phyloP scores from a whole-genome alignment of 2,329 filamentous ascomycete species.

The Colletotrichum lentis region DNA sequence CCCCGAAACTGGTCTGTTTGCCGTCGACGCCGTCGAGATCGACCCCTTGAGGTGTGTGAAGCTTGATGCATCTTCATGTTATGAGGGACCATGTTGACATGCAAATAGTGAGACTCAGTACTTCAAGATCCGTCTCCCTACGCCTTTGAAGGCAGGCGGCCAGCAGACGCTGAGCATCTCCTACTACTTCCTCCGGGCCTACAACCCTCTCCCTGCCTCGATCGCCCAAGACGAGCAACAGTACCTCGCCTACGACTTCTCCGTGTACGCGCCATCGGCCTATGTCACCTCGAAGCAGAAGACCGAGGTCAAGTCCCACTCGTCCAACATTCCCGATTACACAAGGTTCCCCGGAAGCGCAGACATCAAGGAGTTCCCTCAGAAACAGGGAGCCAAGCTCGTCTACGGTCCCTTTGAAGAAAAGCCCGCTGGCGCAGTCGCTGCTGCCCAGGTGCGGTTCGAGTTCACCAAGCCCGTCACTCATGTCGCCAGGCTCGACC shows the following conservation, averaged over 20 bases:
- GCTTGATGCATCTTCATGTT: slow-evolving; percentile 7
- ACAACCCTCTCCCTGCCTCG: slow-evolving; percentile 79
- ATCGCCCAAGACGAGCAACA: slow-evolving; percentile 89
- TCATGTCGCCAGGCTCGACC: slow-evolving; percentile 80
- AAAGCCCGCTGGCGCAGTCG: slow-evolving; percentile 76
- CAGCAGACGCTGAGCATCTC: slow-evolving; percentile 89
- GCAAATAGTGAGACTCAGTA: slow-evolving; percentile 73
- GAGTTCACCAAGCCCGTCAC: slow-evolving; percentile 94
- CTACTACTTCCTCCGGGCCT: slow-evolving; percentile 81
- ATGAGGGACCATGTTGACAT: neutral
- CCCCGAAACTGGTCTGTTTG: slow-evolving; percentile 70
- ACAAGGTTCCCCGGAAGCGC: slow-evolving; percentile 72
- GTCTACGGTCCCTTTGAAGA: slow-evolving; percentile 91
- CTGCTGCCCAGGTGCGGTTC: slow-evolving; percentile 83
- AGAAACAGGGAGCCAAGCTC: slow-evolving; percentile 84
- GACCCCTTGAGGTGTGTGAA: slow-evolving; percentile 64
- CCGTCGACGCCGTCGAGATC: slow-evolving; percentile 72
- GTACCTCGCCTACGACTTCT: slow-evolving; percentile 86
- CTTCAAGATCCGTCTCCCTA: slow-evolving; percentile 82
- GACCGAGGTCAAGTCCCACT: slow-evolving; percentile 92
- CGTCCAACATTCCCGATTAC: slow-evolving; percentile 81
- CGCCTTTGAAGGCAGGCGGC: slow-evolving; percentile 75
- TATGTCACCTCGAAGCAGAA: slow-evolving; percentile 93
- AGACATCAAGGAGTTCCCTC: slow-evolving; percentile 69
- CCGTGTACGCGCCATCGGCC: slow-evolving; percentile 81